Evolutionary conservation across 2,329 filamentous ascomycete species (phyloP), one percentile per base, ranked within the genome.

Genomic region (Diaporthe eres): DNA sequence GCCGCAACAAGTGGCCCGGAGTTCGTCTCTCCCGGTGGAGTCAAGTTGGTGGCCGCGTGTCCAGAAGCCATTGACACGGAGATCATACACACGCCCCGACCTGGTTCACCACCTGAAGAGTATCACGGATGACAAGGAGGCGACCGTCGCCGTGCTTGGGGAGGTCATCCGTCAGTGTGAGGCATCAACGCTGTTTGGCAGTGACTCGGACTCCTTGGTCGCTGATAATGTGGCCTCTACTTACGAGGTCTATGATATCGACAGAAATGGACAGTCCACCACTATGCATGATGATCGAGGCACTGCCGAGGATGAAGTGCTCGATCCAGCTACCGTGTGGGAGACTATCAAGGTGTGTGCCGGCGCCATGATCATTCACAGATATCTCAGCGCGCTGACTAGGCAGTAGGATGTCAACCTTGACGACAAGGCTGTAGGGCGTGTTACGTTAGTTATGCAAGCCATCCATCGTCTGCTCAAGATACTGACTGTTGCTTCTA

Each of bases 231-330:
- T 84, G 39, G 79, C 80, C 44, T 86, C 88, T 3, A 89, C 89
- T 22, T 90, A 90, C 77, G 89, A 90, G 77, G 87, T 92, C 5
- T 92, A 90, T 78, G 90, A 92, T 77, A 84, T 92, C 17, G 86
- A 85, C 0, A 81, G 81, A 5, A 86, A 90, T 72, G 87, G 87
- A 3, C 78, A 81, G 2, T 85, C 87, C 2, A 75, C 85, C 12
- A 78, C 84, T 2, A 81, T 83, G 81, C 81, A 84, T 42, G 80
- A 83, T 12, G 82, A 85, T 61, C 78, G 82, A 34, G 79, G 84
- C 22, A 81, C 86, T 61, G 84, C 85, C 65, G 81, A 80, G 13
- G 81, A 84, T 51, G 79, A 82, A n/a, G 79, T 82, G 4, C 81
- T 86, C 28, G 85, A 88, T 74, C 84, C 85, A 1, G 81, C 83